Percentiles rank a stretch among this genome's conserved stretches.
Conservation (phyloP, 192 early-diverging fungal species). For the Coemansia sp. region DNA sequence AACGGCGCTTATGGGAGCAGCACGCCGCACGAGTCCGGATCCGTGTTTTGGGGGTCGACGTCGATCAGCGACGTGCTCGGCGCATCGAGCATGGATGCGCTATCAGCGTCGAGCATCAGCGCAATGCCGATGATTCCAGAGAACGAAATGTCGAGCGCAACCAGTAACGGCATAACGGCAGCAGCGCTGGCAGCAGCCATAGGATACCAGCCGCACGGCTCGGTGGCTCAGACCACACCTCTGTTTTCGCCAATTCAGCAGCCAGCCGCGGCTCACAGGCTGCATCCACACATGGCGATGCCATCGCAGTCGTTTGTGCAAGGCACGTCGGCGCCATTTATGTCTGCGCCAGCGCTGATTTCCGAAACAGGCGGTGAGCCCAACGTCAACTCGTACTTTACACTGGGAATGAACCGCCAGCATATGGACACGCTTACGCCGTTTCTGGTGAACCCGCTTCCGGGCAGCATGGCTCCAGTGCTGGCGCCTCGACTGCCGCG, state of each 20-base stretch:
- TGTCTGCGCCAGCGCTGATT: constrained; percentile 50
- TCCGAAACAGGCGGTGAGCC: constrained; percentile 42
- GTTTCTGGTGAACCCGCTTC: constrained; percentile 6
- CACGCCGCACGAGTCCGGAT: constrained; percentile 13
- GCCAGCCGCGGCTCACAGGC: background rate
- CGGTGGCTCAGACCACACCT: background rate
- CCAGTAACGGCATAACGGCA: background rate
- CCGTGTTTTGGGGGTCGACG: constrained; percentile 28
- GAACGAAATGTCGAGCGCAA: background rate
- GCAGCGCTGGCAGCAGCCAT: constrained; percentile 13
- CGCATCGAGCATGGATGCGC: background rate
- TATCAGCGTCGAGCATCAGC: background rate
- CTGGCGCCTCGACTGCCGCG: background rate
- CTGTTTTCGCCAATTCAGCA: constrained; percentile 8
- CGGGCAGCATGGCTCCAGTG: background rate
- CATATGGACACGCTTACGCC: constrained; percentile 11
- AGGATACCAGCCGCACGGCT: background rate
- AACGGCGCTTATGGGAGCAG: constrained; percentile 16
- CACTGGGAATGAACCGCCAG: constrained; percentile 16
- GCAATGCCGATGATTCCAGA: constrained; percentile 13
- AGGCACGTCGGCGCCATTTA: constrained; percentile 23
- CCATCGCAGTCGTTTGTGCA: background rate
- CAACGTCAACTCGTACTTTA: constrained; percentile 42
- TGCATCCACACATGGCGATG: constrained; percentile 3
- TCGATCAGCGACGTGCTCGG: constrained; percentile 26